Evolutionary conservation across 257 asterid species (phyloP).

Genomic region (Datura wrightii): DNA sequence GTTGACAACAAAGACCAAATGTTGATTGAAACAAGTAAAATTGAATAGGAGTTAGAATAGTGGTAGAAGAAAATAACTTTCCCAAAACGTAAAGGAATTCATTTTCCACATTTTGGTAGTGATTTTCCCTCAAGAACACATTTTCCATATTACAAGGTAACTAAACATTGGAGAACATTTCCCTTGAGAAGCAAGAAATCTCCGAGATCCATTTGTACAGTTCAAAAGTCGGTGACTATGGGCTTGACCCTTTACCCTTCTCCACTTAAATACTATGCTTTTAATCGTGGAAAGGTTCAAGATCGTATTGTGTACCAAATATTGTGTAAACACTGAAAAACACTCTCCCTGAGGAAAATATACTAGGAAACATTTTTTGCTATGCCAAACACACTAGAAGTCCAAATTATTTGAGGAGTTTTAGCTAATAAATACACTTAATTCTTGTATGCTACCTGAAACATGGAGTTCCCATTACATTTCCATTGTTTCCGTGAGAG

Average conservation of each 20-base stretch:
- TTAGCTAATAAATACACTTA: conserved; percentile 2
- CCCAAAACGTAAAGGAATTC: neutral
- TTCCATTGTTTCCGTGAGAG: neutral
- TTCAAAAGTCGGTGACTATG: neutral
- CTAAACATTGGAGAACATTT: neutral
- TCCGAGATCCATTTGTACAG: neutral
- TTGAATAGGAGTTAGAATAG: neutral
- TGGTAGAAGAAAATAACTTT: neutral
- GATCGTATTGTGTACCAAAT: neutral
- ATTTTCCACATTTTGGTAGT: neutral
- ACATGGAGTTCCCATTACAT: neutral
- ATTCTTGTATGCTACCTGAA: neutral
- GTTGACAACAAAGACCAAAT: neutral
- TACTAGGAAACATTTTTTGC: conserved; percentile 4
- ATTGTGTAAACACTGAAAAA: conserved; percentile 1
- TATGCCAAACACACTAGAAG: neutral
- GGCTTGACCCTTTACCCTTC: neutral
- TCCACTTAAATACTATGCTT: neutral
- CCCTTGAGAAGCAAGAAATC: neutral
- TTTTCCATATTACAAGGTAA: neutral
- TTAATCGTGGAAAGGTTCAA: neutral
- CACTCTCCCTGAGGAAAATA: neutral
- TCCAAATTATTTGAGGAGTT: neutral
- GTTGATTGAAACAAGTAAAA: conserved; percentile 1
- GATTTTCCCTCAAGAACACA: neutral